Conservation (phyloP, 306 rosid genomes). For the Cucumis melo region DNA sequence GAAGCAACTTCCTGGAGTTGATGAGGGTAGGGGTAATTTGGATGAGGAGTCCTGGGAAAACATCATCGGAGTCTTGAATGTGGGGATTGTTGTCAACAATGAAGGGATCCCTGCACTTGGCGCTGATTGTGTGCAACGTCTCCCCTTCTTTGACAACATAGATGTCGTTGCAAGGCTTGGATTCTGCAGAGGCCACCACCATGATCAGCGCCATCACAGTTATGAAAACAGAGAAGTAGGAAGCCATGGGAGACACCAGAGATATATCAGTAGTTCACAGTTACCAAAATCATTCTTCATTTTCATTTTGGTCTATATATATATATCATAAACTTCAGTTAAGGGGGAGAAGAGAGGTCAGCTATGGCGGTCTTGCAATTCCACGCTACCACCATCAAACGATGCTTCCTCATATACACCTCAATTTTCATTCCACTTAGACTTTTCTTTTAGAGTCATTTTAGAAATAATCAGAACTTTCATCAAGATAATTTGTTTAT, state of each 20-base stretch:
- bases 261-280: too few species aligned
- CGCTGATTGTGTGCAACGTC: conserved; percentile 64
- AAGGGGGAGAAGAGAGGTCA: background rate
- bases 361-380: background rate
- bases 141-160: conserved; percentile 65
- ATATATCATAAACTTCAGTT: too few species aligned
- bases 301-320: too few species aligned
- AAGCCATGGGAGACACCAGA: background rate
- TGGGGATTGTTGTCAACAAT: conserved; percentile 76
- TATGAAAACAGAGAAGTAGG: background rate
- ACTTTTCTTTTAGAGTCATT: too few species aligned
- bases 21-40: conserved; percentile 20
- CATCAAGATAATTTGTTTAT: too few species aligned
- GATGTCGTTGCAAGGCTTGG: conserved; percentile 20
- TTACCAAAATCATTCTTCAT: too few species aligned
- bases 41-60: conserved; percentile 75
- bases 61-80: conserved; percentile 82
- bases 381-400: background rate
- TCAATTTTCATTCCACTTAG: too few species aligned
- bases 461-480: too few species aligned
- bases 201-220: background rate
- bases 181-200: background rate
- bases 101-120: conserved; percentile 62
- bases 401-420: background rate
- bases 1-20: background rate